These are phyloP conservation scores for Leccinum ochraceum DNA, from an alignment of 768 basidiomycete genomes.

Conservation along the genomic window DNA sequence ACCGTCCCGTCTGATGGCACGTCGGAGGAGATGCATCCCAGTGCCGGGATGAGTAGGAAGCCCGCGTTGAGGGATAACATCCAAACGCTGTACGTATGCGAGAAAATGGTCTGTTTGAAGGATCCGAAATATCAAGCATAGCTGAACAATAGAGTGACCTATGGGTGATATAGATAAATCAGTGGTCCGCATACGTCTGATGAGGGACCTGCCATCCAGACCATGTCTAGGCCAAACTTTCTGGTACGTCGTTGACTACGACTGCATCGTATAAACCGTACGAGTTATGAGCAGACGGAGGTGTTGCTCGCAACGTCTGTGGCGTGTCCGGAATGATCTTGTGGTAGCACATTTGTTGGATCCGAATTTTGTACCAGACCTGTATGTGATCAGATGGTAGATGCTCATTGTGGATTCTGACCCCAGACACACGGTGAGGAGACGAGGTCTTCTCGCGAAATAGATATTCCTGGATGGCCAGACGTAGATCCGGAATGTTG, in stretches of 20 bases:
- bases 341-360: background rate
- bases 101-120: background rate
- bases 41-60: background rate
- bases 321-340: background rate
- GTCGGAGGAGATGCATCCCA: background rate
- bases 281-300: background rate
- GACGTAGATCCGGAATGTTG: no score
- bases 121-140: background rate
- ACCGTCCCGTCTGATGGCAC: background rate
- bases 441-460: no score
- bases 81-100: background rate
- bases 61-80: background rate
- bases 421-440: background rate
- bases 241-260: background rate
- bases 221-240: background rate
- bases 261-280: background rate
- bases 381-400: background rate
- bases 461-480: no score
- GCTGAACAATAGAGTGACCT: background rate
- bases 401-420: background rate
- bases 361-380: background rate
- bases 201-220: background rate
- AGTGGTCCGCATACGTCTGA: background rate
- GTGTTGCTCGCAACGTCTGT: background rate
- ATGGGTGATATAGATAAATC: background rate